Evolutionary conservation across 139 green algal species (phyloP).

Genomic region (Closterium sp.): DNA sequence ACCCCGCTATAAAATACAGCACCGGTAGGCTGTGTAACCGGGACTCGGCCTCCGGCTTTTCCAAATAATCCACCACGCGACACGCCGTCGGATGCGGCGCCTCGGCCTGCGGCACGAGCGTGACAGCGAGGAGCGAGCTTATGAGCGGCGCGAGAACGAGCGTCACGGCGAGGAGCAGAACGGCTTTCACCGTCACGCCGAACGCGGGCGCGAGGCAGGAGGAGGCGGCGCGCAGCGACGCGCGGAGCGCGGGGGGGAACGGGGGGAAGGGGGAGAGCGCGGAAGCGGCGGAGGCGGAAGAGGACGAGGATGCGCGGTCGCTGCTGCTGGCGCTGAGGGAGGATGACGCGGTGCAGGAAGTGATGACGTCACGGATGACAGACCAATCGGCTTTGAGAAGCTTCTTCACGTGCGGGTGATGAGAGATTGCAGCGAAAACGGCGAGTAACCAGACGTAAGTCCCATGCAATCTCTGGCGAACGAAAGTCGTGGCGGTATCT

Average conservation of each 20-base stretch:
- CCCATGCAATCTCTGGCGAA: neutral
- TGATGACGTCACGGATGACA: neutral
- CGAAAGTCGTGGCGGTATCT: neutral
- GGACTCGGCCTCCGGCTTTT: neutral
- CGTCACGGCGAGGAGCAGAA: neutral
- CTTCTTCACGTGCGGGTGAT: neutral
- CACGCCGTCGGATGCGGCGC: neutral
- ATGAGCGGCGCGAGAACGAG: neutral
- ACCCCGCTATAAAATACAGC: neutral
- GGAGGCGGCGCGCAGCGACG: neutral
- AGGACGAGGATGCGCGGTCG: neutral
- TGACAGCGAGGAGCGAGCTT: neutral
- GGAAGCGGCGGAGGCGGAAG: neutral
- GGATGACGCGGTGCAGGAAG: neutral
- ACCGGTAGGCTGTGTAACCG: neutral
- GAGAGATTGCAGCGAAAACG: neutral
- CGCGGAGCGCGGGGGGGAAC: neutral
- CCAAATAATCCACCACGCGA: neutral
- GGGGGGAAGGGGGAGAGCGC: neutral
- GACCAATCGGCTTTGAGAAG: neutral
- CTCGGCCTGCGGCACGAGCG: neutral
- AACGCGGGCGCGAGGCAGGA: neutral
- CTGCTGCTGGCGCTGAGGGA: neutral
- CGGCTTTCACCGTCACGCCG: neutral
- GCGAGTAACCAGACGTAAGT: neutral